Evolutionary conservation across 2,329 filamentous ascomycete species (phyloP), one percentile per base, ranked within the genome.

Genomic region (Myriangium duriaei): DNA sequence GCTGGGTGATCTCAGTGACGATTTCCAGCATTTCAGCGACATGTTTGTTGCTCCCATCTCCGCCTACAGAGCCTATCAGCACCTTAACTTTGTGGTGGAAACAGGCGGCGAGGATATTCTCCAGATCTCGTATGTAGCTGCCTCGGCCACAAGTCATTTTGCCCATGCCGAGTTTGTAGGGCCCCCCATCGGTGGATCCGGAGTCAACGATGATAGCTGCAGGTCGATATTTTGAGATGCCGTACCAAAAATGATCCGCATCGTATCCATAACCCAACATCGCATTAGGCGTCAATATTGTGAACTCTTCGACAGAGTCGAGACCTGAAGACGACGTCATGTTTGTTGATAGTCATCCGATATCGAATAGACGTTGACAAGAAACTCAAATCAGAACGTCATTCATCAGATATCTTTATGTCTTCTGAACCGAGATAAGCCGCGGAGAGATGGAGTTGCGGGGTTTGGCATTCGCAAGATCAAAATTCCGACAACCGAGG

Each of bases 11-110:
- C n/a, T n/a, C n/a, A n/a, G n/a, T n/a, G 0, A 68, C 55, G 3
- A 69, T 61, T 1, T 60, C 50, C 0, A 57, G 15, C 37, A 68
- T 59, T 9, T 57, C 51, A 13, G 51, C 37, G 0, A 69, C 63
- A 42, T 69, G 64, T 1, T 56, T 55, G 28, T 67, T 57, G 3
- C 55, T 60, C 0, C 68, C 68, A 45, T 67, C 65, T 0, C 68
- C 68, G 1, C 67, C 68, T 0, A 57, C 64, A 1, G 65, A 68
- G 3, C 56, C 51, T 32, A 68, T 61, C 3, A 69, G 49, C 0
- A 69, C 40, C 0, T 60, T 59, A 0, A 26, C 21, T 7, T 26
- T n/a, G 21, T 7, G n/a, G 21, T n/a, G 21, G 21, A n/a, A 7
- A n/a, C 7, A 26, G 21, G n/a, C n/a, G 21, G 7, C 21, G 7